Conservation (phyloP, 2,329 filamentous ascomycete species). For the Talaromyces sp. region DNA sequence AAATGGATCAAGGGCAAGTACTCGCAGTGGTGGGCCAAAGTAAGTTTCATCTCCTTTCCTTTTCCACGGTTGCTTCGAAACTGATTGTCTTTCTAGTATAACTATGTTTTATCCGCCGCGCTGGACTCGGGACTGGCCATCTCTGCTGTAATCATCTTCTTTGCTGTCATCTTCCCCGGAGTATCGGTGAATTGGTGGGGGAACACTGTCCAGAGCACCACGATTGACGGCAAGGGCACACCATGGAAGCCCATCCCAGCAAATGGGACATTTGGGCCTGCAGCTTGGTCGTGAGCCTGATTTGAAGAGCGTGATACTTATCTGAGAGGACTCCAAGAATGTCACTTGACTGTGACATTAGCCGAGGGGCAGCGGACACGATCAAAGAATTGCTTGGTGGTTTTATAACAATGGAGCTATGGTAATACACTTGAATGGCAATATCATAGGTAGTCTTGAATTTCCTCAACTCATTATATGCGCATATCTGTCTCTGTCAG, state of each 20-base stretch:
- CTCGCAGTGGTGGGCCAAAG: slow-evolving; percentile 24
- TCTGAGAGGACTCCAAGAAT: background rate
- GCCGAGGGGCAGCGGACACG: background rate
- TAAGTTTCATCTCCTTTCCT: background rate
- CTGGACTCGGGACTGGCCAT: slow-evolving; percentile 43
- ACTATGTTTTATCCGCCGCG: slow-evolving; percentile 45
- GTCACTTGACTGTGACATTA: background rate
- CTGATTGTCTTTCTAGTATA: slow-evolving; percentile 17
- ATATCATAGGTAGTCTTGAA: background rate
- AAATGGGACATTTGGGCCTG: slow-evolving; percentile 16
- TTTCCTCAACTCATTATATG: background rate
- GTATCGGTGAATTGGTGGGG: slow-evolving; percentile 42
- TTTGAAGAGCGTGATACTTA: background rate
- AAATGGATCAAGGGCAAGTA: slow-evolving; percentile 21
- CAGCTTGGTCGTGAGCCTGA: slow-evolving; percentile 4
- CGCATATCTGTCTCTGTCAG: background rate
- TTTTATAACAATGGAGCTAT: background rate
- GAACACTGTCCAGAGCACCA: slow-evolving; percentile 36
- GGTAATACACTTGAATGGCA: background rate
- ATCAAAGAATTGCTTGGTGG: background rate
- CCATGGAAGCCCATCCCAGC: slow-evolving; percentile 27
- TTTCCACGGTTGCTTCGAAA: background rate
- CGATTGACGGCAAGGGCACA: slow-evolving; percentile 43
- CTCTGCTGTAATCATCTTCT: slow-evolving; percentile 46
- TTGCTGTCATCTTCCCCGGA: slow-evolving; percentile 43